Conservation (phyloP, 139 green algal genomes). For the Auxenochlorella pyrenoidosa region DNA sequence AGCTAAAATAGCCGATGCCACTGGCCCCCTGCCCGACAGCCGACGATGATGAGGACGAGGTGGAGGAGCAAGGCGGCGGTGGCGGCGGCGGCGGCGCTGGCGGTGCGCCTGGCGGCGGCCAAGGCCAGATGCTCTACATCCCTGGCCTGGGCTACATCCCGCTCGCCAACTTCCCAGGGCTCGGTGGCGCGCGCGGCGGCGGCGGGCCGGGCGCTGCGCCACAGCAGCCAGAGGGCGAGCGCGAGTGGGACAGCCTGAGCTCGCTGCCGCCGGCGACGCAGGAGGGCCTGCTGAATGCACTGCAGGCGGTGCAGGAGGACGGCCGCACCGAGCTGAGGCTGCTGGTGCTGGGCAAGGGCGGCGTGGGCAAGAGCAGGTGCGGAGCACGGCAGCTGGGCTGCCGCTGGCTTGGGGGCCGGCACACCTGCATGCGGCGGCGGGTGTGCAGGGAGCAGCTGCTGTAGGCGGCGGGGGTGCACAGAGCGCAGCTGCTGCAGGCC, state of each 20-base stretch:
- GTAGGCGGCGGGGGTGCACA: too few species aligned
- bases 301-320: conserved; percentile 48
- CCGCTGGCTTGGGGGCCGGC: too few species aligned
- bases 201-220: not conserved
- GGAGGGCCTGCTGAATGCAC: conserved; percentile 42
- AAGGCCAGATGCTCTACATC: conserved; percentile 53
- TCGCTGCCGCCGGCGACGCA: conserved; percentile 64
- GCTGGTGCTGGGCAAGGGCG: conserved; percentile 76
- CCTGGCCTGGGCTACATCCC: conserved; percentile 51
- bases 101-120: not conserved
- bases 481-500: too few species aligned
- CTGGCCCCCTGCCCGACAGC: not conserved
- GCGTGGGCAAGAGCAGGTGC: conserved; percentile 73
- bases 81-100: conserved; percentile 17
- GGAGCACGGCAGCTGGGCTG: not conserved
- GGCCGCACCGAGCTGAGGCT: conserved; percentile 65
- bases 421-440: too few species aligned
- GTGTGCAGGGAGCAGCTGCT: too few species aligned
- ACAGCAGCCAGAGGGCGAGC: conserved; percentile 39
- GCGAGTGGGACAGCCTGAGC: conserved; percentile 35
- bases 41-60: conserved; percentile 44
- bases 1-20: too few species aligned
- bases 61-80: not conserved
- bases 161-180: conserved; percentile 31
- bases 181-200: not conserved